Evolutionary conservation across 352 stramenopile species (phyloP).

Genomic region (Blastocystis sp.): DNA sequence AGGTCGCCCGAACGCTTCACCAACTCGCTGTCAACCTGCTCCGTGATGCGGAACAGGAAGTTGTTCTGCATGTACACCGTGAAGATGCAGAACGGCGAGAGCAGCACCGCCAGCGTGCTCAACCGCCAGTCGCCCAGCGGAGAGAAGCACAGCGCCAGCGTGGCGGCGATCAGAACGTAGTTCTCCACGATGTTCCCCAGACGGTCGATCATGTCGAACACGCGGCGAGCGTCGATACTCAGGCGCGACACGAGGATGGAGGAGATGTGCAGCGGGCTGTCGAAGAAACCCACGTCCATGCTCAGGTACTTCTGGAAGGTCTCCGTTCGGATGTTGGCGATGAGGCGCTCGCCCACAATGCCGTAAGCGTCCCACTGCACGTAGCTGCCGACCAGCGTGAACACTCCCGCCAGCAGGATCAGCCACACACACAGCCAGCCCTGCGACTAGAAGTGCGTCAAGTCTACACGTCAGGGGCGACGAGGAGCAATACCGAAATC

Average conservation of each 20-base stretch:
- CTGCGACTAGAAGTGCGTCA: background rate
- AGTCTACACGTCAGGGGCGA: background rate
- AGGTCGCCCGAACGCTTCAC: constrained; percentile 39
- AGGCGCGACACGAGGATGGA: constrained; percentile 25
- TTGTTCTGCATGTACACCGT: constrained; percentile 19
- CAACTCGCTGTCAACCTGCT: constrained; percentile 37
- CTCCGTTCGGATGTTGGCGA: constrained; percentile 11
- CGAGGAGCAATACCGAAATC: background rate
- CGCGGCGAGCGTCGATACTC: constrained; percentile 46
- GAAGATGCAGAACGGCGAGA: constrained; percentile 23
- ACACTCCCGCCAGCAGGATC: background rate
- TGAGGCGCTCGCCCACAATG: constrained; percentile 12
- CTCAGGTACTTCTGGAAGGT: constrained; percentile 25
- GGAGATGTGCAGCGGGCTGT: constrained; percentile 22
- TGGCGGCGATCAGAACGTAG: background rate
- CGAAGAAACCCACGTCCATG: constrained; percentile 29
- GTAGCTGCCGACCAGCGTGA: constrained; percentile 12
- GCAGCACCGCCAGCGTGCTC: background rate
- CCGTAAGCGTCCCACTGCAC: background rate
- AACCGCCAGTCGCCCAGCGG: constrained; percentile 36
- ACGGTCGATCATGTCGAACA: constrained; percentile 25
- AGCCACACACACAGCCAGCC: background rate
- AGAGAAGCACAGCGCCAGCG: background rate
- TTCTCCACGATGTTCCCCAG: background rate
- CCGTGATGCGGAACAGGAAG: constrained; percentile 5